Percentiles rank a stretch among this genome's conserved stretches.
phyloP scores from a whole-genome alignment of 148 eudicot genomes.

The Polygonum aviculare region DNA sequence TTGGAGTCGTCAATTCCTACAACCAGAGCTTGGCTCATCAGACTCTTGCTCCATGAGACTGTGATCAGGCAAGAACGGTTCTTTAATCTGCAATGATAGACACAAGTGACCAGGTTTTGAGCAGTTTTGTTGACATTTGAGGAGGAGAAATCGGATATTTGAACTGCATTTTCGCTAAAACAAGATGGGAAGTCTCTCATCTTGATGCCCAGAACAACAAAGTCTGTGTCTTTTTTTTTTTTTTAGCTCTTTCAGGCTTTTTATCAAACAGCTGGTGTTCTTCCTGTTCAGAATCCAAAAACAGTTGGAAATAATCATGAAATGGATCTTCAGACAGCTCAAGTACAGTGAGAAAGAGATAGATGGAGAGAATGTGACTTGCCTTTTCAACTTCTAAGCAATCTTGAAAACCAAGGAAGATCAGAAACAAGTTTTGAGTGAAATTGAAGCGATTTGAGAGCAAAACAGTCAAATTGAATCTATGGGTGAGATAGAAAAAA shows the following conservation, averaged over 20 bases:
- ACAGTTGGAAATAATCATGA: not conserved
- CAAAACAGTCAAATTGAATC: constrained; percentile 15
- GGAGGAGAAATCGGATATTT: constrained; percentile 49
- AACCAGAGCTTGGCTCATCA: constrained; percentile 55
- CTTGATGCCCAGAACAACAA: constrained; percentile 1
- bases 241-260: constrained; percentile 17
- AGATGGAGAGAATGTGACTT: not conserved
- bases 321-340: not conserved
- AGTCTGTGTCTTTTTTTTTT: not conserved
- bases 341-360: not conserved
- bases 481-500: constrained; percentile 1
- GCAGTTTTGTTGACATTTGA: constrained; percentile 38
- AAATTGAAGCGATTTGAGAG: not conserved
- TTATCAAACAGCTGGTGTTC: constrained; percentile 27
- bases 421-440: not conserved
- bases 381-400: not conserved
- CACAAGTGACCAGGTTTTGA: constrained; percentile 48
- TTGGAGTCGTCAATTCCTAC: constrained; percentile 45
- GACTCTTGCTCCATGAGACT: constrained; percentile 45
- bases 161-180: constrained; percentile 57
- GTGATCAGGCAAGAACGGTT: constrained; percentile 36
- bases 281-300: not conserved
- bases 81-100: constrained; percentile 42
- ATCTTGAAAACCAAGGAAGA: not conserved
- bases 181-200: constrained; percentile 62